These are phyloP conservation scores for Penicillium verrucosum DNA, from an alignment of 2,329 filamentous ascomycete species.

Conservation along the genomic window DNA sequence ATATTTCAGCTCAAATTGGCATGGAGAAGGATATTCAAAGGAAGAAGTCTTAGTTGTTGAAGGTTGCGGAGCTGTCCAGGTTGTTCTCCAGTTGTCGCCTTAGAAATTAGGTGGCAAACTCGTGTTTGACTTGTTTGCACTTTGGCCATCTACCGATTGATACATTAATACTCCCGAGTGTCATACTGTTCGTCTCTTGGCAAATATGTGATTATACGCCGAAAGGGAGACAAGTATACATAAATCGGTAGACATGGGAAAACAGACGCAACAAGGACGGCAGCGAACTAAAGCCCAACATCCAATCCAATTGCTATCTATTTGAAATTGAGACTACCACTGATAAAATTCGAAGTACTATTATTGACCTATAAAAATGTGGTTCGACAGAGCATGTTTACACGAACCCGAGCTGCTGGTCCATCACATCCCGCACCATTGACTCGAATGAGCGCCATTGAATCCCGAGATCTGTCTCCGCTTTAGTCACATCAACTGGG, in stretches of 20 bases:
- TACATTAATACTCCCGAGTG: not conserved
- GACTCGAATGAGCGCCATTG: conserved; percentile 20
- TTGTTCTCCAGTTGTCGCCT: conserved; percentile 6
- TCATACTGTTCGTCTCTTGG: not conserved
- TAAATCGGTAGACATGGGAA: not conserved
- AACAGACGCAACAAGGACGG: not conserved
- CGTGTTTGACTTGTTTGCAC: conserved; percentile 12
- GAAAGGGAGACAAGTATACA: not conserved
- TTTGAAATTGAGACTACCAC: not conserved
- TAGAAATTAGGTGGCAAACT: conserved; percentile 9
- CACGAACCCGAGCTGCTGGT: conserved; percentile 20
- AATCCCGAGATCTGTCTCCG: conserved; percentile 22
- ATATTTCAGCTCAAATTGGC: not conserved
- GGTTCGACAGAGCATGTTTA: not conserved
- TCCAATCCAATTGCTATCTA: not conserved
- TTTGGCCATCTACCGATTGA: not conserved
- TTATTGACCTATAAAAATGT: not conserved
- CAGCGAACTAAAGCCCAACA: not conserved
- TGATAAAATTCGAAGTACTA: not conserved
- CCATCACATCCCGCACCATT: conserved; percentile 22
- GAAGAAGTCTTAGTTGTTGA: not conserved
- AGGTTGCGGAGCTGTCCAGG: conserved; percentile 5
- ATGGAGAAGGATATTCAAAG: not conserved
- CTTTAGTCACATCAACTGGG: conserved; percentile 16
- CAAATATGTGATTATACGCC: not conserved